phyloP scores from a whole-genome alignment of 805 yeast species.

The Spathaspora arborariae region DNA sequence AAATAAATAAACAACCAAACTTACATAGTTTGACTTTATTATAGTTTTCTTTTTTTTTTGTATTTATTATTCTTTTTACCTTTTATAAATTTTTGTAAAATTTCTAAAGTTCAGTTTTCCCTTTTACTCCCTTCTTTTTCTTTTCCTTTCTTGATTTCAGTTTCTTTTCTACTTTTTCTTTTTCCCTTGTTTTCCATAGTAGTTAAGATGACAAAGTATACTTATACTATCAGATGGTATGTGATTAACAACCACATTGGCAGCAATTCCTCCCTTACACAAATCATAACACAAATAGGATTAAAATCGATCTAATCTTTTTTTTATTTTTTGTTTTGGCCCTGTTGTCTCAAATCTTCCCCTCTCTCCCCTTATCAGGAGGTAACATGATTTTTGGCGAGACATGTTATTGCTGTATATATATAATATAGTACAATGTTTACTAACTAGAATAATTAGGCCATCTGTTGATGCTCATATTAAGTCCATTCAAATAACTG shows the following conservation, averaged over 20 bases:
- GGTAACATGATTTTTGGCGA: not conserved
- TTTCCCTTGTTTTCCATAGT: not conserved
- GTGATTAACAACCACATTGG: slow-evolving; percentile 3
- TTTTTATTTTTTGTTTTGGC: not conserved
- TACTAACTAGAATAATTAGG: slow-evolving; percentile 8
- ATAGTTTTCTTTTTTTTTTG: not conserved
- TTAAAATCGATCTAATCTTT: not conserved
- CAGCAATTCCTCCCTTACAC: not conserved
- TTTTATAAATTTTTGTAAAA: not conserved
- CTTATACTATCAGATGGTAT: slow-evolving; percentile 15
- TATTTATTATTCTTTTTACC: not conserved
- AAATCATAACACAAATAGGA: not conserved
- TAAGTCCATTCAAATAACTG: slow-evolving; percentile 32
- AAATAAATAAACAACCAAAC: slow-evolving; percentile 1
- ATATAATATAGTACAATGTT: not conserved
- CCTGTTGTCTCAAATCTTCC: not conserved
- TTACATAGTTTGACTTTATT: not conserved
- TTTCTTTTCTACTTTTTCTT: not conserved
- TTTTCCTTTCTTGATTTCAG: not conserved
- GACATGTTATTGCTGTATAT: not conserved
- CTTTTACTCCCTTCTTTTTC: not conserved
- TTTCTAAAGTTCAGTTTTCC: not conserved
- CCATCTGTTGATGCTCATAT: slow-evolving; percentile 9
- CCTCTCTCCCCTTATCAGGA: slow-evolving; percentile 2
- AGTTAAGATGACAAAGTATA: slow-evolving; percentile 11